Percentiles rank a stretch among this genome's conserved stretches.
Evolutionary conservation across 1,139 yeast species (phyloP).

Genomic region (Suhomyces kunorum): DNA sequence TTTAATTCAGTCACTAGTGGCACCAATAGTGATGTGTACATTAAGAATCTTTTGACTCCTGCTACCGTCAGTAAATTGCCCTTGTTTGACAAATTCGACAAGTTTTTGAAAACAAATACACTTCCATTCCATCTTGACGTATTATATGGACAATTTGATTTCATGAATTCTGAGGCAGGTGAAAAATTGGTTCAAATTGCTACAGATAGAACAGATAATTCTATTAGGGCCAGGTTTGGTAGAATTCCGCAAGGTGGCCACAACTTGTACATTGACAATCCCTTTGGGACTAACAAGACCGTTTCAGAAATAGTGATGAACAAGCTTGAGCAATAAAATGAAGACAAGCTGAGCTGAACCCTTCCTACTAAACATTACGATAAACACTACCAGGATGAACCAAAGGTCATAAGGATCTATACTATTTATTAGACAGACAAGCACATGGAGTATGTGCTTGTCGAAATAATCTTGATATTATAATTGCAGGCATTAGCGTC

Average conservation of each 20-base stretch:
- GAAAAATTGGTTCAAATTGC: constrained; percentile 46
- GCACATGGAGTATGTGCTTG: too few relatives aligned
- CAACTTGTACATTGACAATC: constrained; percentile 49
- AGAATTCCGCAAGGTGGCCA: constrained; percentile 47
- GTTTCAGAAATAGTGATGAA: constrained; percentile 5
- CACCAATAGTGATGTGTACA: constrained; percentile 65
- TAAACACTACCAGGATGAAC: too few relatives aligned
- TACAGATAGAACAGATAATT: constrained; percentile 30
- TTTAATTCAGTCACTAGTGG: constrained; percentile 61
- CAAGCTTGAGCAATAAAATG: too few relatives aligned
- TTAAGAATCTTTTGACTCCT: constrained; percentile 66
- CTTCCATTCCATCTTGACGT: constrained; percentile 52
- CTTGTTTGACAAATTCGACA: constrained; percentile 59
- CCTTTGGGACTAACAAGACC: constrained; percentile 54
- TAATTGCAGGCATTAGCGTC: too few relatives aligned
- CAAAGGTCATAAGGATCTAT: too few relatives aligned
- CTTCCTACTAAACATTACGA: too few relatives aligned
- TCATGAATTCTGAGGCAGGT: constrained; percentile 85
- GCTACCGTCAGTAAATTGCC: constrained; percentile 81
- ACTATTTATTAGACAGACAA: too few relatives aligned
- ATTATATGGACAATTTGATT: constrained; percentile 80
- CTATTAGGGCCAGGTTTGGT: constrained; percentile 45
- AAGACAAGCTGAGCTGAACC: too few relatives aligned
- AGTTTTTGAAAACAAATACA: constrained; percentile 21
- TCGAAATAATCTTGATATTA: too few relatives aligned